Evolutionary conservation across 495 filamentous ascomycete genomes (phyloP).

Genomic region (Aspergillus carlsbadensis): DNA sequence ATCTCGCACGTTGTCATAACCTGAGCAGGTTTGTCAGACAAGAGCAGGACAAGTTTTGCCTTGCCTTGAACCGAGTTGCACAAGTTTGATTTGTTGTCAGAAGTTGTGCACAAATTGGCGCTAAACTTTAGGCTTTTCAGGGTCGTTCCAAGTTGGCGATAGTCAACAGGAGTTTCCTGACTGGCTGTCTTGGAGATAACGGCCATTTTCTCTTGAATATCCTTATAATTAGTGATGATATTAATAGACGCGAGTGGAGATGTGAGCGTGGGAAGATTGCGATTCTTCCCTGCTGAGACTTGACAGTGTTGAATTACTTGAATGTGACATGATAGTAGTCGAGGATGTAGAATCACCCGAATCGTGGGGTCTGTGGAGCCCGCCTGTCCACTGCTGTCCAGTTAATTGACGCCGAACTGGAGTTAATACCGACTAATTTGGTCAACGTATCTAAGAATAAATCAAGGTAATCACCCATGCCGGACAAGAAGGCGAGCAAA

Average conservation of each 20-base stretch:
- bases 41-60: too few species aligned
- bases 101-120: background rate
- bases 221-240: background rate
- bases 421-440: background rate
- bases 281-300: background rate
- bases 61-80: background rate
- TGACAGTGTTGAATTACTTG: background rate
- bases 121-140: background rate
- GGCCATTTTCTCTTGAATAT: background rate
- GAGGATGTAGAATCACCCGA: background rate
- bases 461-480: background rate
- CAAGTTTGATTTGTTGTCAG: background rate
- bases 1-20: too few species aligned
- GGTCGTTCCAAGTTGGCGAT: background rate
- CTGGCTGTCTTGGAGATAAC: background rate
- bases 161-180: background rate
- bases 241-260: background rate
- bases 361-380: background rate
- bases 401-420: background rate
- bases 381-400: background rate
- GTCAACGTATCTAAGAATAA: background rate
- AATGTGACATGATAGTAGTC: background rate
- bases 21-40: too few species aligned
- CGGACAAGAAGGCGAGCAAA: background rate
- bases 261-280: background rate